Base-by-base conservation (phyloP, 345 rosid species). In the Moringa oleifera region DNA sequence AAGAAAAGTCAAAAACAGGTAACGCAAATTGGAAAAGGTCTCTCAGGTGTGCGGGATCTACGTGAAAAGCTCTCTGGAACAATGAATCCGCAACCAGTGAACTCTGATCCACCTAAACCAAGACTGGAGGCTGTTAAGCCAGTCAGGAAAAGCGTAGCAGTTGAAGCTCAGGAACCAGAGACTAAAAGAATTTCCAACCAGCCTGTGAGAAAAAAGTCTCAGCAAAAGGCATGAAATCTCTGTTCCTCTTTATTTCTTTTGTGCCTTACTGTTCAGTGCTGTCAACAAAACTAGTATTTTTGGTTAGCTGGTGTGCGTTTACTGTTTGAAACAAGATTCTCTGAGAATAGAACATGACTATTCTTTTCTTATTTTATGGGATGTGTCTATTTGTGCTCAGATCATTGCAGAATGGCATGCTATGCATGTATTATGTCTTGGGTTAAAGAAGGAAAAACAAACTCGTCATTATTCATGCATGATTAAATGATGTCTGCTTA, bases 1-100 rank as follows among this genome's bases (percentile, higher is more conserved):
- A 87, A 64, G 83, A 90, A 71, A 79, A 75, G 70, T 57, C 61
- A 68, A n/a, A 80, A 68, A 46, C 77, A 75, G 21, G 81, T 66
- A 45, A 65, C 91, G 46, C 87, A 82, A 66, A 68, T 79, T 65
- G 81, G 78, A 65, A 81, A 77, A 67, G 84, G 81, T 61, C 80
- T 57, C 65, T 73, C 90, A 21, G 85, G 90, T 17, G 58, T 75
- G 47, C 68, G 78, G 65, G 99, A 95, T 82, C 77, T 95, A 56
- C 87, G 99, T 20, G 98, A 95, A 68, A 84, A 85, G 78, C 83
- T 95, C 55, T 87, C 98, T 51, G 99, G 99, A 41, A 82, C 87
- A 23, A 80, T 78, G 81, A 80, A 68, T 81, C 18, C 64, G 21
- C 98, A 78, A 59, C 85, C 85, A 0, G 37, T 65, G 33, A 87